phyloP scores from a whole-genome alignment of 2,329 filamentous ascomycete species.

The Talaromyces amestolkiae region DNA sequence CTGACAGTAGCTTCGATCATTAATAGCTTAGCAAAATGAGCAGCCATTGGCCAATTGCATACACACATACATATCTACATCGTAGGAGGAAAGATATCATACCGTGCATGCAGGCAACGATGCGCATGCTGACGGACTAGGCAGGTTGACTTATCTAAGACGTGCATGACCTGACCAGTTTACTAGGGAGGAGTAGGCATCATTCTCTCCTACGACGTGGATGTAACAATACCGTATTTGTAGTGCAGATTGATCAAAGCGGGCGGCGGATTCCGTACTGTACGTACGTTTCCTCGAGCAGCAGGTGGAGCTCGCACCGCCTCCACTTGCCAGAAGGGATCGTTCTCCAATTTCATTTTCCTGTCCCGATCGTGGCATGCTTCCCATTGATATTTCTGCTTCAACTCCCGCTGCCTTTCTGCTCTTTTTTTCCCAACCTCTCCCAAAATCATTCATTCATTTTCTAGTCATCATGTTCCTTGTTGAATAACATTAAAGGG shows the following conservation, averaged over 20 bases:
- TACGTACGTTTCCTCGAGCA: not conserved
- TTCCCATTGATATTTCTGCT: not conserved
- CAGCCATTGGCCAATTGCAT: not conserved
- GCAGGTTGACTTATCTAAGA: not conserved
- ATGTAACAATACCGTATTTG: not conserved
- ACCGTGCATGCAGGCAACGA: not conserved
- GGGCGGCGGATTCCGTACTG: not conserved
- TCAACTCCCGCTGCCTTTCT: conserved; percentile 60
- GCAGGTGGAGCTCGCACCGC: conserved; percentile 5
- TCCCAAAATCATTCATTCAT: not conserved
- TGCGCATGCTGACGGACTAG: not conserved
- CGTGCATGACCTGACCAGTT: too few species aligned
- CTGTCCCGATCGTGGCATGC: not conserved
- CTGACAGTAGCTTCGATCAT: not conserved
- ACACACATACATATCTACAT: too few species aligned
- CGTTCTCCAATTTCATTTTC: not conserved
- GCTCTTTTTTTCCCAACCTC: not conserved
- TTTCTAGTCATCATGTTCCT: conserved; percentile 13
- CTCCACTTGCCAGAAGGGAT: not conserved
- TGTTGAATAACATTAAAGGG: conserved; percentile 29
- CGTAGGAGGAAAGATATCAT: too few species aligned
- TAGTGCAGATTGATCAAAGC: not conserved
- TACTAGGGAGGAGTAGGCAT: too few species aligned
- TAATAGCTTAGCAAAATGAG: not conserved
- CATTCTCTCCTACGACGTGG: too few species aligned